Conservation (phyloP, 441 rosid genomes). For the Erodium moschatum region DNA sequence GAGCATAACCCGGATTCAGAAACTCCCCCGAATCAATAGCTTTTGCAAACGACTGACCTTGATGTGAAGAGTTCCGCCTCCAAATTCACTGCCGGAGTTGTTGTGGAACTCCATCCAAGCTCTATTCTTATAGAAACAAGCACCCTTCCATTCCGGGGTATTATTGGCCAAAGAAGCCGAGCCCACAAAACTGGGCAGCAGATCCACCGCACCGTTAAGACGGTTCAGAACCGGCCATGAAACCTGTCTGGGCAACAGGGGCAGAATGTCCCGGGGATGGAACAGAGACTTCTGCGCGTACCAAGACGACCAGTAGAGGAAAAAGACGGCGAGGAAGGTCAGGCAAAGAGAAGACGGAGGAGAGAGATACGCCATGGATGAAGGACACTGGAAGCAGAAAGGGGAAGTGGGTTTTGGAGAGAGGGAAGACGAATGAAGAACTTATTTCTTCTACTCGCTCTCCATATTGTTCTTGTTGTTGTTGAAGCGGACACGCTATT, state of each 20-base stretch:
- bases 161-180: constrained; percentile 45
- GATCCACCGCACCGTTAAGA: constrained; percentile 52
- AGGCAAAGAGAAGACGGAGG: constrained; percentile 16
- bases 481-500: background rate
- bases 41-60: constrained; percentile 35
- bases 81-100: constrained; percentile 57
- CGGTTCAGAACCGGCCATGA: constrained; percentile 72
- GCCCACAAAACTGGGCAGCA: constrained; percentile 74
- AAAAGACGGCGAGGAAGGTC: background rate
- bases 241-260: constrained; percentile 55
- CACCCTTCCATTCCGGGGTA: constrained; percentile 66
- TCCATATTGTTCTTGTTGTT: background rate
- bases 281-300: constrained; percentile 37
- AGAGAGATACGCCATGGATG: constrained; percentile 29
- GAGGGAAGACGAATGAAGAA: constrained; percentile 16
- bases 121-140: constrained; percentile 63
- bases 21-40: background rate
- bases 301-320: background rate
- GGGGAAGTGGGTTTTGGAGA: background rate
- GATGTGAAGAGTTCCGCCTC: constrained; percentile 89
- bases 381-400: background rate
- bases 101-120: constrained; percentile 93
- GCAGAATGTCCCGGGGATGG: constrained; percentile 66
- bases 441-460: background rate
- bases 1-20: background rate